Evolutionary conservation across 352 stramenopile species (phyloP), one percentile per base, ranked within the genome.

Genomic region (Phytophthora sansomeana): DNA sequence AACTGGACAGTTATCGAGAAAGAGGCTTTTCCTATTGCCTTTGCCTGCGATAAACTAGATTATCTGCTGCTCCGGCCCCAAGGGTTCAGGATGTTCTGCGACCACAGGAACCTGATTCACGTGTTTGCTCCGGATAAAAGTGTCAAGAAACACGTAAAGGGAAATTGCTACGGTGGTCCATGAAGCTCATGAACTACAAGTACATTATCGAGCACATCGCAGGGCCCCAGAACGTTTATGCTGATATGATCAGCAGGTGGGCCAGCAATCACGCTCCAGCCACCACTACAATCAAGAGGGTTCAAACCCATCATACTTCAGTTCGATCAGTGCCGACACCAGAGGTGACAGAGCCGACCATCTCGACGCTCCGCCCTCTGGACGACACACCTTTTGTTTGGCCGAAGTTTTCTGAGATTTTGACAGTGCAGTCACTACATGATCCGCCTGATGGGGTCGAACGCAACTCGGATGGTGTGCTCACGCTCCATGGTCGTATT

Each of bases 231-330:
- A n/a, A n/a, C n/a, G 52, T 69, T 13, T 69, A 52, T 51, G 60
- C 60, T 10, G 42, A 69, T 17, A 69, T 63, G 60, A 63, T 63
- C 13, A 56, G 39, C 21, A 46, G 30, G 3, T 69, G 60, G 51
- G 60, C 58, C 28, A 39, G 32, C 1, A 46, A 63, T 10, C 32
- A 33, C 5, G 24, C 21, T 5, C 35, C 35, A n/a, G 13, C 8
- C 16, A 16, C 16, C 14, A 11, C 16, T 26, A 42, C 19, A 21
- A 46, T 54, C 9, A 5, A 41, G 16, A 16, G 35, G 8, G 16
- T n/a, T 11, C 9, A 3, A 17, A 41, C 13, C n/a, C n/a, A n/a
- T n/a, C n/a, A n/a, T n/a, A n/a, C n/a, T n/a, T n/a, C n/a, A n/a
- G n/a, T n/a, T n/a, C n/a, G n/a, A n/a, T n/a, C n/a, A n/a, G n/a